These are phyloP conservation scores for Chamaenerion angustifolium DNA, from an alignment of 345 rosid species.

Conservation along the genomic window DNA sequence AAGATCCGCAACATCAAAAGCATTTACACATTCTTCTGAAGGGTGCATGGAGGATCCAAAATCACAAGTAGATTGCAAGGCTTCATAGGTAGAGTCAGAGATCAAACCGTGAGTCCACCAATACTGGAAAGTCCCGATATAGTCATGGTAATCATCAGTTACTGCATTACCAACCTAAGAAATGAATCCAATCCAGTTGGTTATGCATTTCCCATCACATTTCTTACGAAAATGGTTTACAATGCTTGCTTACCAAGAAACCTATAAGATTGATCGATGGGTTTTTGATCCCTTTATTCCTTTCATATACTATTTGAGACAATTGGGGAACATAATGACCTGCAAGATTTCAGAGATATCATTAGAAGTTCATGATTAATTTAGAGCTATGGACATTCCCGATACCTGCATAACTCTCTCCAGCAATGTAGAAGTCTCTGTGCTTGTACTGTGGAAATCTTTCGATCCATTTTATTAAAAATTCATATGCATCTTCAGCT, in stretches of 20 bases:
- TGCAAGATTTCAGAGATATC: background rate
- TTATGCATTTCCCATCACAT: too few relatives aligned
- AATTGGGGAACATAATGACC: conserved; percentile 26
- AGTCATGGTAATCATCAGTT: conserved; percentile 79
- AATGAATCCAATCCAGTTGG: background rate
- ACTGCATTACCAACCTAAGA: conserved; percentile 88
- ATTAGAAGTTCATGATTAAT: background rate
- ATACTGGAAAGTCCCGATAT: conserved; percentile 69
- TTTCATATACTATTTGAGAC: conserved; percentile 12
- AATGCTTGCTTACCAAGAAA: conserved; percentile 7
- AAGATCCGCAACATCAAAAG: conserved; percentile 30
- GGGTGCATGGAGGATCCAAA: conserved; percentile 58
- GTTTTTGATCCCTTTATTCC: conserved; percentile 7
- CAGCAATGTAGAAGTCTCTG: conserved; percentile 16
- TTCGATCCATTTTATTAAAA: conserved; percentile 19
- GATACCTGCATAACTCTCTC: conserved; percentile 21
- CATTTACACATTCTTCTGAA: conserved; percentile 45
- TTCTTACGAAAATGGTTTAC: too few relatives aligned
- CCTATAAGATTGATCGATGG: conserved; percentile 17
- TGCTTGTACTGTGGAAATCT: conserved; percentile 20
- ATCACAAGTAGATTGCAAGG: conserved; percentile 37
- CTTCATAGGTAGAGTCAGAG: conserved; percentile 71
- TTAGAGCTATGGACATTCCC: background rate
- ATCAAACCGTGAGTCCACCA: conserved; percentile 98
- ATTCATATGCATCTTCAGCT: conserved; percentile 16